These are phyloP conservation scores for Dissophora globulifera DNA, from an alignment of 192 early-diverging fungal genomes.

Conservation along the genomic window DNA sequence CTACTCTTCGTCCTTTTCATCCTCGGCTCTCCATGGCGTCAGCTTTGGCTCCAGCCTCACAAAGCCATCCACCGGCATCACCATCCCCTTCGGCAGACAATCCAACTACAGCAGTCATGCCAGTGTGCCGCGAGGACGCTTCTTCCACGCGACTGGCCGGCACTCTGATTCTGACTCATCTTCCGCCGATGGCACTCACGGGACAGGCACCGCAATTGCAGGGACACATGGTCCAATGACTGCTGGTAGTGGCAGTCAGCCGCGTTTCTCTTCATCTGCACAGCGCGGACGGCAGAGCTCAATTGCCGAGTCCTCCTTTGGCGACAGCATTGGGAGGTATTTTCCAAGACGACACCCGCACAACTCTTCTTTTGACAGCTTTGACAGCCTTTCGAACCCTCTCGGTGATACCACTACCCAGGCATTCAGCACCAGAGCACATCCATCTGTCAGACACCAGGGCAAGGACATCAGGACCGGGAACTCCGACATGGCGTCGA, in stretches of 20 bases:
- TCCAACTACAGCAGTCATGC: constrained; percentile 25
- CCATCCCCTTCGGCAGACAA: constrained; percentile 31
- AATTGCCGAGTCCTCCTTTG: constrained; percentile 32
- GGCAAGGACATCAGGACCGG: too few relatives aligned
- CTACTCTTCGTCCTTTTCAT: too few relatives aligned
- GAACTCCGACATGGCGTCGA: background rate
- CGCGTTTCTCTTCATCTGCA: background rate
- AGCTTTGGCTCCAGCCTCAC: constrained; percentile 22
- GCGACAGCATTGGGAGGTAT: constrained; percentile 36
- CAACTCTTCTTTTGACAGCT: constrained; percentile 19
- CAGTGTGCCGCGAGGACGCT: constrained; percentile 2
- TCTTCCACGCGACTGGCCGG: background rate
- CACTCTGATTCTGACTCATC: constrained; percentile 35
- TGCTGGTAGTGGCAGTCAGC: constrained; percentile 6
- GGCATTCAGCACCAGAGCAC: too few relatives aligned
- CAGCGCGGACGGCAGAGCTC: constrained; percentile 24
- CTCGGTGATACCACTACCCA: too few relatives aligned
- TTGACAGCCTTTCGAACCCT: constrained; percentile 13
- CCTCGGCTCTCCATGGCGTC: too few relatives aligned
- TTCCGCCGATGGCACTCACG: constrained; percentile 11
- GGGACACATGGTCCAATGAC: background rate
- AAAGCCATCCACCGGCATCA: constrained; percentile 21
- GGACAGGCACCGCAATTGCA: background rate
- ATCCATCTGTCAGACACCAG: too few relatives aligned
- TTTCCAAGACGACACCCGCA: constrained; percentile 27